These are phyloP conservation scores for Vigna nakashimae DNA, from an alignment of 306 rosid species.

Conservation along the genomic window DNA sequence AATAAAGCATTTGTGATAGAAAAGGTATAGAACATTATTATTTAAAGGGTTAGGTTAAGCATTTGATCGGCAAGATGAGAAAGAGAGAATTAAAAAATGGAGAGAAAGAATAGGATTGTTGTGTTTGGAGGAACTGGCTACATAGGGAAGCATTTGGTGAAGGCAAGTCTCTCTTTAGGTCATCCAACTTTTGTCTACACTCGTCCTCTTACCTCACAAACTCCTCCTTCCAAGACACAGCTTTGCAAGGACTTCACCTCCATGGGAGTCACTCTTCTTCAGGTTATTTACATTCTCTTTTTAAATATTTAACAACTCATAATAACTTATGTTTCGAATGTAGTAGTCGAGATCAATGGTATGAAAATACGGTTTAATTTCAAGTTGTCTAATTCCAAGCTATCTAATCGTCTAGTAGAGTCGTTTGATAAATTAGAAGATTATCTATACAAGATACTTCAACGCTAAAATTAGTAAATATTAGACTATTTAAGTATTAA, in stretches of 20 bases:
- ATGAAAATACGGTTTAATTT: too few species aligned
- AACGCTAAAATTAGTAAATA: too few species aligned
- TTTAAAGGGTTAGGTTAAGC: neutral
- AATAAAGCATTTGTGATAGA: too few species aligned
- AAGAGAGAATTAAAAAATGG: neutral
- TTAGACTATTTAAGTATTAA: too few species aligned
- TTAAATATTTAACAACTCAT: too few species aligned
- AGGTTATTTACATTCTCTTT: neutral
- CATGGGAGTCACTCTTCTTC: conserved; percentile 46
- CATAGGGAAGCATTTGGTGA: conserved; percentile 54
- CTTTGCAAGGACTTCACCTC: conserved; percentile 38
- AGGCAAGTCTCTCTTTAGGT: conserved; percentile 51
- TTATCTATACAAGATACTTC: too few species aligned
- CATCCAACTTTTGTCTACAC: conserved; percentile 53
- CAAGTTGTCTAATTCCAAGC: too few species aligned
- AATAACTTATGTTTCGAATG: too few species aligned
- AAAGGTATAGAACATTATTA: neutral
- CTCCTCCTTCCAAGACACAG: conserved; percentile 38
- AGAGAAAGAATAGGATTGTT: conserved; percentile 38
- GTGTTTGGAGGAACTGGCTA: conserved; percentile 63
- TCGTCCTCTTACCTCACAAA: conserved; percentile 6
- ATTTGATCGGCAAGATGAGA: neutral
- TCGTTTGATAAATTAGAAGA: too few species aligned
- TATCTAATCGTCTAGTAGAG: too few species aligned
- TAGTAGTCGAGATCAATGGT: too few species aligned